Percentiles rank a stretch among this genome's conserved stretches.
These are phyloP conservation scores for Exobasidium cylindrosporum DNA, from an alignment of 1,284 basidiomycete genomes.

Conservation along the genomic window DNA sequence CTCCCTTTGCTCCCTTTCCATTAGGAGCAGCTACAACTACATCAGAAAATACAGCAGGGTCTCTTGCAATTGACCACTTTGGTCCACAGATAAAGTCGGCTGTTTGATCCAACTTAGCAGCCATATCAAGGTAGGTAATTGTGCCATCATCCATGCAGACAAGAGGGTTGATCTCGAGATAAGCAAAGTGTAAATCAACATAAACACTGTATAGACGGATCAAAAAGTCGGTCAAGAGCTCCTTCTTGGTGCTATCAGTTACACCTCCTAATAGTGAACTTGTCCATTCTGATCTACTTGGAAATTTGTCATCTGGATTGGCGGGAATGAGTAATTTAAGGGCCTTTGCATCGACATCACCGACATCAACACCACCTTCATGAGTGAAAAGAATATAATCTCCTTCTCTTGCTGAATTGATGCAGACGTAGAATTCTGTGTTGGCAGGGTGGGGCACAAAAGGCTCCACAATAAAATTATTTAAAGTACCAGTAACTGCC, in stretches of 20 bases:
- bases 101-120: conserved; percentile 94
- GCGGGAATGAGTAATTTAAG: conserved; percentile 82
- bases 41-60: conserved; percentile 67
- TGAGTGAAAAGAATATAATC: conserved; percentile 98
- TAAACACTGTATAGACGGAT: conserved; percentile 94
- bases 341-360: conserved; percentile 97
- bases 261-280: conserved; percentile 42
- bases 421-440: conserved; percentile 97
- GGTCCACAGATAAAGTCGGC: conserved; percentile 97
- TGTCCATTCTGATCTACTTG: conserved; percentile 66
- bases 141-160: conserved; percentile 83
- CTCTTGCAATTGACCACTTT: conserved; percentile 97
- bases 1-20: conserved; percentile 37
- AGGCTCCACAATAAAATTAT: conserved; percentile 97
- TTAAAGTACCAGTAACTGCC: conserved; percentile 85
- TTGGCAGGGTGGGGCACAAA: conserved; percentile 92
- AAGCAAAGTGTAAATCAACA: conserved; percentile 79
- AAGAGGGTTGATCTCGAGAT: conserved; percentile 99
- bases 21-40: conserved; percentile 59
- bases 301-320: conserved; percentile 72
- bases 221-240: conserved; percentile 68
- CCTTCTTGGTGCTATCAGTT: conserved; percentile 38
- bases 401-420: conserved; percentile 90
- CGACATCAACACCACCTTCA: conserved; percentile 97
- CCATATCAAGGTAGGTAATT: conserved; percentile 98